Conservation (phyloP, 1,284 basidiomycete species). For the Dichomitus squalens region DNA sequence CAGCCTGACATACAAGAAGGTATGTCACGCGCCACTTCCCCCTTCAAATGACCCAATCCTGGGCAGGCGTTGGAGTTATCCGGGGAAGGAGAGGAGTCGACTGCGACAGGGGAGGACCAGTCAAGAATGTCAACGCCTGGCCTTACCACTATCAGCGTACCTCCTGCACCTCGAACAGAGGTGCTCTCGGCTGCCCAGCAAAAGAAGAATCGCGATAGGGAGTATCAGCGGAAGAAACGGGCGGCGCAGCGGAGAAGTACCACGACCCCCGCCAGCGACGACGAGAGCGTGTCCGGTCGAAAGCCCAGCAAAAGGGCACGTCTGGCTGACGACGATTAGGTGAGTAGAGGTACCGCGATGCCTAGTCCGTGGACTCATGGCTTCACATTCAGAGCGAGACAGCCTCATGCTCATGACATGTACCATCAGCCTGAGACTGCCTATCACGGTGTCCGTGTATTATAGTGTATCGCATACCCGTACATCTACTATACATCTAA, state of each 20-base stretch:
- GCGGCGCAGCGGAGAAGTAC: conserved; percentile 56
- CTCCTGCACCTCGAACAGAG: conserved; percentile 65
- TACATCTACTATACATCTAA: conserved; percentile 50
- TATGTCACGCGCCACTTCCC: conserved; percentile 29
- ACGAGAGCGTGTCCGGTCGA: conserved; percentile 60
- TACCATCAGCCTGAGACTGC: background rate
- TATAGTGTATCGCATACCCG: conserved; percentile 15
- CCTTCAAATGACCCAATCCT: background rate
- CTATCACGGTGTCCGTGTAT: conserved; percentile 5
- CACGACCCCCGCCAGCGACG: conserved; percentile 62
- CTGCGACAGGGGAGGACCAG: conserved; percentile 57
- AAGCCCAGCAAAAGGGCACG: conserved; percentile 64
- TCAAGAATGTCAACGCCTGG: conserved; percentile 58
- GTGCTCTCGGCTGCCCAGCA: conserved; percentile 69
- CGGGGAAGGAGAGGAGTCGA: conserved; percentile 71
- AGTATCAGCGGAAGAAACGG: conserved; percentile 75
- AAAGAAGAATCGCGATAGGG: conserved; percentile 72
- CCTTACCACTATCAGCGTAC: conserved; percentile 70
- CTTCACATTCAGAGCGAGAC: background rate
- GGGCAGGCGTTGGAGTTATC: conserved; percentile 75
- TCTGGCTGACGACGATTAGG: conserved; percentile 55
- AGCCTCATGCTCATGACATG: background rate
- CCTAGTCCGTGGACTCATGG: background rate
- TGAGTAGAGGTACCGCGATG: background rate
- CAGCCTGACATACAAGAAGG: conserved; percentile 74